Conservation (phyloP, 75 land plant species). For the Pinus taeda region DNA sequence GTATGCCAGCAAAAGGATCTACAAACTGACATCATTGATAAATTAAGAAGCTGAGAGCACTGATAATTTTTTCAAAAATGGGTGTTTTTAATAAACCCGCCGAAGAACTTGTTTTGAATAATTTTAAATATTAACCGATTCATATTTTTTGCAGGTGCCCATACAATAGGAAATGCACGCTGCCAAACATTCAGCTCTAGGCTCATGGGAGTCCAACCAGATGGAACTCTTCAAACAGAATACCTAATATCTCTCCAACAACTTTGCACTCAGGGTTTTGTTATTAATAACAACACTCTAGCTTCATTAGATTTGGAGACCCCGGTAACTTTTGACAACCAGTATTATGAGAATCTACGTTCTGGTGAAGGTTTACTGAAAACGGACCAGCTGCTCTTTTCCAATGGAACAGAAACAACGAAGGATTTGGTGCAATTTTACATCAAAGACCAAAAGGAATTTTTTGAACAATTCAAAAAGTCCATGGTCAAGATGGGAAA, state of each 20-base stretch:
- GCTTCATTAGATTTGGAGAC: constrained; percentile 47
- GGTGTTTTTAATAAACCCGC: too few relatives aligned
- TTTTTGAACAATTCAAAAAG: constrained; percentile 18
- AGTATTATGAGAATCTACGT: constrained; percentile 38
- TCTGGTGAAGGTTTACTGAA: constrained; percentile 48
- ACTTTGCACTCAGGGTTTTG: constrained; percentile 26
- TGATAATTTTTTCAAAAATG: too few relatives aligned
- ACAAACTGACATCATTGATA: too few relatives aligned
- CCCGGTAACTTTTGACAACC: constrained; percentile 72
- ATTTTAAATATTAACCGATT: too few relatives aligned
- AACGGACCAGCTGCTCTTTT: constrained; percentile 56
- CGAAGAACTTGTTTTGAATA: background rate
- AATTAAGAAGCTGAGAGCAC: too few relatives aligned
- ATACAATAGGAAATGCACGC: constrained; percentile 76
- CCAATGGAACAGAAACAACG: constrained; percentile 4
- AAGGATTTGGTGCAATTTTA: constrained; percentile 12
- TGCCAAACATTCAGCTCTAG: constrained; percentile 57
- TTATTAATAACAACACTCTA: constrained; percentile 5
- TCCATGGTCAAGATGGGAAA: constrained; percentile 10
- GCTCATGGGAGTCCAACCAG: constrained; percentile 23
- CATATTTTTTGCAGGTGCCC: constrained; percentile 41
- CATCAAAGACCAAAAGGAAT: constrained; percentile 8
- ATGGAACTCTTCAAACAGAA: constrained; percentile 12
- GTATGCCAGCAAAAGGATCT: too few relatives aligned
- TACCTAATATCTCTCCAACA: constrained; percentile 43